These are phyloP conservation scores for Persicaria tinctoria DNA, from an alignment of 148 eudicot species.

Conservation along the genomic window DNA sequence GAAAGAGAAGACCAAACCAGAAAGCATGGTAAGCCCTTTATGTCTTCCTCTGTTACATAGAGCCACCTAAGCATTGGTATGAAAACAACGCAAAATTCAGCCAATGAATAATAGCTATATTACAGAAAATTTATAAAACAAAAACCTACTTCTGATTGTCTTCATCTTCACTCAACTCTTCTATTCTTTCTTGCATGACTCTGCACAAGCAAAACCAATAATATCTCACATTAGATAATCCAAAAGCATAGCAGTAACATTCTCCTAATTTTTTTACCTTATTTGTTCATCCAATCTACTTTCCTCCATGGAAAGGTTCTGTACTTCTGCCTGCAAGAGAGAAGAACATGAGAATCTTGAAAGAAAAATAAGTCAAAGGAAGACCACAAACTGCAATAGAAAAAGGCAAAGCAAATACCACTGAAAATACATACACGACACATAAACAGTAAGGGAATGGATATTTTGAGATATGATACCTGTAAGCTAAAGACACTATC, in stretches of 20 bases:
- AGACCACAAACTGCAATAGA: background rate
- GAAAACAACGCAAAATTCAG: background rate
- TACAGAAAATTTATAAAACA: background rate
- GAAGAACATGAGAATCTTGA: background rate
- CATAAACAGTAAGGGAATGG: background rate
- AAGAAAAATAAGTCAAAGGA: background rate
- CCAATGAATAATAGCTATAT: background rate
- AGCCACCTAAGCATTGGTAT: slow-evolving; percentile 56
- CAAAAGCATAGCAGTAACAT: background rate
- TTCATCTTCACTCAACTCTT: slow-evolving; percentile 80
- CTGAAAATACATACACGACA: background rate
- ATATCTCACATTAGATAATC: slow-evolving; percentile 1
- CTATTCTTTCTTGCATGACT: slow-evolving; percentile 80
- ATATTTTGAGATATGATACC: slow-evolving; percentile 32
- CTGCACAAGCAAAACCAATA: slow-evolving; percentile 36
- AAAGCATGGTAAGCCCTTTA: slow-evolving; percentile 81
- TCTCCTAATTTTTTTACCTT: slow-evolving; percentile 37
- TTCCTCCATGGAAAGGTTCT: slow-evolving; percentile 71
- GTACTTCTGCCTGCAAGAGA: slow-evolving; percentile 70
- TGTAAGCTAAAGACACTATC: slow-evolving; percentile 61
- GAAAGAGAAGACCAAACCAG: slow-evolving; percentile 39
- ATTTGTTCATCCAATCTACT: slow-evolving; percentile 73
- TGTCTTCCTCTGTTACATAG: slow-evolving; percentile 93
- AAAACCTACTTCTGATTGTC: slow-evolving; percentile 63
- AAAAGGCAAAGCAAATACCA: background rate